Evolutionary conservation across 1,284 basidiomycete genomes (phyloP), one percentile per base, ranked within the genome.

Genomic region (Leccinum cinnamomeum): DNA sequence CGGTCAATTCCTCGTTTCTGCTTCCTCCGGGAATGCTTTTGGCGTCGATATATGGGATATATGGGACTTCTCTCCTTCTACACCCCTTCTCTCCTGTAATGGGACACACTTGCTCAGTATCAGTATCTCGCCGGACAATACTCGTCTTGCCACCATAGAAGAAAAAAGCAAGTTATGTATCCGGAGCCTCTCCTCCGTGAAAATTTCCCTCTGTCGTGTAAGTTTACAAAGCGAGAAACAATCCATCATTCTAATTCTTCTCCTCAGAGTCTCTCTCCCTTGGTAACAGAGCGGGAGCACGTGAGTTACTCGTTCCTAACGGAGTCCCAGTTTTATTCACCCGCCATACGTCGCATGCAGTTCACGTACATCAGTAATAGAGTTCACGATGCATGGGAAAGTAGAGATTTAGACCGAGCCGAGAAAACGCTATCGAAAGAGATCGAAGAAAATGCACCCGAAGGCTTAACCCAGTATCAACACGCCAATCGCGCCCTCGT

Each of bases 31-130:
- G n/a, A 37, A 41, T 3, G 11, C 14, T 2, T 23, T 3, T 10
- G 54, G 54, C 16, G 56, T 67, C 16, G 62, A 62, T 12, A 39
- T 69, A 12, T 69, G 65, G 66, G 58, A 69, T 46, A 60, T 55
- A 20, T 23, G 35, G 25, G 4, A 16, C 7, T 10, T 18, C 7
- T 23, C 25, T 20, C n/a, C 39, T 10, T 25, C 11, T 30, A 30
- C 28, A 30, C 28, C 28, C 28, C 28, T 30, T 30, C 28, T 30
- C 28, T 30, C 28, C 28, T 30, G 28, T 30, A 30, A 30, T 30
- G 28, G 28, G 28, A 30, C 28, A 30, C 28, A 30, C 28, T 30
- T 30, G 28, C 28, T 30, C 28, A 30, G 50, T 30, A 30, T 33
- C 30, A 33, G 30, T 30, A 30, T 30, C 28, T 30, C 28, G 28